Evolutionary conservation across 202 grass and related monocot species (phyloP), one percentile per base, ranked within the genome.

Genomic region (Zizania palustris): DNA sequence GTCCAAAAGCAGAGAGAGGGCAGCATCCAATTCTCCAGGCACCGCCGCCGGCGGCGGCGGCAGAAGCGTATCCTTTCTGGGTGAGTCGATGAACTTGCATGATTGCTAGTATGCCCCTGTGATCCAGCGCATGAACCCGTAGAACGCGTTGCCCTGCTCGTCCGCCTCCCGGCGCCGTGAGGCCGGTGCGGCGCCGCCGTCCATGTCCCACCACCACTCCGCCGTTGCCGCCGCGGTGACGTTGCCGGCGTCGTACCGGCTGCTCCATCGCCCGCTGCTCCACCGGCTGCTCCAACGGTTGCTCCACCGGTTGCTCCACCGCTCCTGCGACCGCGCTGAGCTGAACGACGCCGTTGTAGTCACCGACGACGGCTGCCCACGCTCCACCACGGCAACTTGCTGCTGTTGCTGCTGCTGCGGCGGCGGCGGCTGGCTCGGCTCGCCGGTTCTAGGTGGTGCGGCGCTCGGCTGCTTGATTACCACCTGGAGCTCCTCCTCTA

Each of bases 251-350:
- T 92, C 89, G 82, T 87, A 95, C 63, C 96, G 80, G 79, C 85
- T 90, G 87, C 93, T 97, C 85, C 89, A 97, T 16, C 90, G 71
- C 57, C 83, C 89, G 81, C 79, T 87, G 69, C 76, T 90, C 93
- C 90, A 87, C 11, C 86, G 79, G 80, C 72, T 80, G 70, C 88
- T 28, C 28, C 28, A 28, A 28, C 28, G 28, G 28, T 28, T 28
- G 28, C 28, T 90, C 91, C 84, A 79, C 78, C 81, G 37, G 86
- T 16, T 74, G 62, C 75, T 83, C 44, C 63, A 45, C 57, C 80
- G 81, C 38, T 80, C 79, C 42, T 65, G 50, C 63, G 60, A 76
- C 72, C 43, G 61, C 49, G 62, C 79, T 14, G 85, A 83, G 68
- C 87, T 76, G 87, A 93, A 90, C 45, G 87, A 90, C 60, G 80